Base-by-base conservation (phyloP, 768 basidiomycete species). In the Cystobasidium onofrii region DNA sequence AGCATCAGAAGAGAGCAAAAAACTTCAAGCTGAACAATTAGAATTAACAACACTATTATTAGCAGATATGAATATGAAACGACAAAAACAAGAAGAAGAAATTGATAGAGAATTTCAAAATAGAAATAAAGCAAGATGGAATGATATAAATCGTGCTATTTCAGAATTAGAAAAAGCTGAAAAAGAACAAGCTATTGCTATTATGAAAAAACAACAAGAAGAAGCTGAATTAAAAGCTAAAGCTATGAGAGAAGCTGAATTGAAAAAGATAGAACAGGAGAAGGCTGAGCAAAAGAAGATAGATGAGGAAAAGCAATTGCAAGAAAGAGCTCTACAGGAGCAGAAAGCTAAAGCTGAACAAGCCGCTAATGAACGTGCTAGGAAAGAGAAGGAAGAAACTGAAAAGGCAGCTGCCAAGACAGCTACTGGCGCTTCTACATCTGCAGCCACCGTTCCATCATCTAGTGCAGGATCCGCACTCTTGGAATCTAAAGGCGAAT, bases 131-230 rank as follows among this genome's bases (percentile, higher is more conserved):
- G 63, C 63, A 13, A 39, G 63, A 39, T 64, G 63, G 63, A 36
- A 34, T 34, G 63, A 64, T 6, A 64, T 64, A 2, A 64, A 64
- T 36, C 31, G 39, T 27, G 63, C 63, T 36, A 64, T 64, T 27
- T 64, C 63, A 10, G 27, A 46, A 25, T 27, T 64, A 20, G 63
- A 64, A 23, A 27, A 39, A 54, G 88, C 86, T 13, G 80, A 89
- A 79, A 83, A 84, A 1, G 84, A 85, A n/a, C n/a, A n/a, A 0
- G 83, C 87, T 13, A 83, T 84, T 44, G 27, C 86, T 87, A 23
- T 89, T 91, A 77, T 91, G 89, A 46, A 65, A 44, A 20, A 75
- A 61, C 39, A 60, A 60, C 17, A 69, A 29, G 74, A 52, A 46
- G 57, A 36, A 36, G 70, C 69, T 7, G 34, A 66, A n/a, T 15